A percentile compares a stretch with the other conserved stretches of the same genome.
Conservation (phyloP, 202 grass and related monocot genomes). For the Zoysia matrella region DNA sequence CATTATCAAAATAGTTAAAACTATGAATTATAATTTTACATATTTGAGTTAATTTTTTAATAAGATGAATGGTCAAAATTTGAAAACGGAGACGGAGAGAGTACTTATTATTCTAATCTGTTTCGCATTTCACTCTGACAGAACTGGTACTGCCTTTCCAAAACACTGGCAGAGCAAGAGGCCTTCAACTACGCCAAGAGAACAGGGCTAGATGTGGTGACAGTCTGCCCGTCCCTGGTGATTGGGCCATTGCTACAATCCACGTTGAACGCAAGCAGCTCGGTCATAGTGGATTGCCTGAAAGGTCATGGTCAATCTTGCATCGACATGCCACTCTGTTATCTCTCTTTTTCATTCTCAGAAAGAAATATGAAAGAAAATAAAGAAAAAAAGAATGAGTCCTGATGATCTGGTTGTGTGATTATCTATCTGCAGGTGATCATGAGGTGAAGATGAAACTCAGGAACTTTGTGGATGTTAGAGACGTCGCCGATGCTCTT, state of each 20-base stretch:
- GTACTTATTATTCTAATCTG: neutral
- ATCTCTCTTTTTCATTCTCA: neutral
- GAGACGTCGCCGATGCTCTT: slow-evolving; percentile 67
- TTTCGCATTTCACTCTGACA: slow-evolving; percentile 18
- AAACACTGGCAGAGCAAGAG: slow-evolving; percentile 78
- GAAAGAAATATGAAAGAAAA: neutral
- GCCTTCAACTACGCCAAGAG: slow-evolving; percentile 56
- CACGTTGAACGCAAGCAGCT: slow-evolving; percentile 67
- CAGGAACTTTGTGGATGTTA: slow-evolving; percentile 61
- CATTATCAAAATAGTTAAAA: too few relatives aligned
- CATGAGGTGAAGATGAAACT: slow-evolving; percentile 50
- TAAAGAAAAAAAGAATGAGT: too few relatives aligned
- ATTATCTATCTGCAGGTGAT: slow-evolving; percentile 30
- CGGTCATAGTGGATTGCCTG: slow-evolving; percentile 54
- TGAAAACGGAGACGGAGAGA: too few relatives aligned
- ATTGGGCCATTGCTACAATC: slow-evolving; percentile 72
- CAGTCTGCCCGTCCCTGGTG: slow-evolving; percentile 67
- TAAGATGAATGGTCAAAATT: too few relatives aligned
- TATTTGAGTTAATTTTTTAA: too few relatives aligned
- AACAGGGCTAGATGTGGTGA: slow-evolving; percentile 54
- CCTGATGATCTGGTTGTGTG: neutral
- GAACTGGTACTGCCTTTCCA: slow-evolving; percentile 76
- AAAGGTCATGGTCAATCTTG: slow-evolving; percentile 48
- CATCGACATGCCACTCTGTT: neutral
- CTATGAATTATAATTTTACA: too few relatives aligned